Evolutionary conservation across 2,329 filamentous ascomycete species (phyloP).

Genomic region (Nigrospora oryzae): DNA sequence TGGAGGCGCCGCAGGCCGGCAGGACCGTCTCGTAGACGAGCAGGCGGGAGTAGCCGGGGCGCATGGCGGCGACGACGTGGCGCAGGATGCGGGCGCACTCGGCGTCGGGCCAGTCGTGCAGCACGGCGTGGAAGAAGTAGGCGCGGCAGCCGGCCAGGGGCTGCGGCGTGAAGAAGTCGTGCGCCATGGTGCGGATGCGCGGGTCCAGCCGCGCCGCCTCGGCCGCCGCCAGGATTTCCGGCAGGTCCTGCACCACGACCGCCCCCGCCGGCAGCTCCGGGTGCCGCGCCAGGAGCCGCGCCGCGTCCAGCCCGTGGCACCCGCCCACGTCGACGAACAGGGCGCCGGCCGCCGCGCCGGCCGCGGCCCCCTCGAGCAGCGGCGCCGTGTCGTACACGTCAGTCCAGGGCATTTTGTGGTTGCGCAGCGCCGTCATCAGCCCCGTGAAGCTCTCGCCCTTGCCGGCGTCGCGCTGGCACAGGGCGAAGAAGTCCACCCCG

Average conservation of each 20-base stretch:
- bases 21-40: constrained; percentile 18
- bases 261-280: constrained; percentile 19
- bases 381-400: constrained; percentile 17
- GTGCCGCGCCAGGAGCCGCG: constrained; percentile 19
- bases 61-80: constrained; percentile 44
- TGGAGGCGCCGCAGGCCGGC: background rate
- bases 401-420: constrained; percentile 14
- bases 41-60: constrained; percentile 31
- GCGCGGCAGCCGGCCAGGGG: constrained; percentile 18
- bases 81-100: constrained; percentile 20
- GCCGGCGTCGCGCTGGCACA: constrained; percentile 7
- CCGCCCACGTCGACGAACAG: constrained; percentile 31
- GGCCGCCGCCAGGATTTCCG: constrained; percentile 11
- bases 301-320: constrained; percentile 27
- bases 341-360: too few species aligned
- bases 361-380: too few species aligned
- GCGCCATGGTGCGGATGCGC: constrained; percentile 14
- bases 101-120: constrained; percentile 31
- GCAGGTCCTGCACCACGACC: constrained; percentile 30
- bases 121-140: constrained; percentile 23
- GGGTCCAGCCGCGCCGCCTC: constrained; percentile 4
- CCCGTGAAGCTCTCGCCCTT: constrained; percentile 14
- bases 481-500: constrained; percentile 14
- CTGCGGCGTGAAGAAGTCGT: constrained; percentile 24
- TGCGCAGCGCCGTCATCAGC: constrained; percentile 12